Conservation (phyloP, 1,284 basidiomycete species). For the Mycosarcoma mackinlayi region DNA sequence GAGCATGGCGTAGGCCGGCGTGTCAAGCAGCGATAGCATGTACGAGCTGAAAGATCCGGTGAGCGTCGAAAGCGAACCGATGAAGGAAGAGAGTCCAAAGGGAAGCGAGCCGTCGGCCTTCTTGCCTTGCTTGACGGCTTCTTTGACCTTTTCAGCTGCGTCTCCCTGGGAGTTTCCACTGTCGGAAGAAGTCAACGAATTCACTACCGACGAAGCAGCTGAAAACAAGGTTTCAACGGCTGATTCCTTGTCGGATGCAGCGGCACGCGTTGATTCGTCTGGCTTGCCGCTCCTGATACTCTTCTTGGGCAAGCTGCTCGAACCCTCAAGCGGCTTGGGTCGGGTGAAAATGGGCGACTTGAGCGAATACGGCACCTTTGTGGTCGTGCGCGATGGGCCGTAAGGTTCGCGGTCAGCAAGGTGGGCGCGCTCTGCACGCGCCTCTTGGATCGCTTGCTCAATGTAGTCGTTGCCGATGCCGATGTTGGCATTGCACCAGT, state of each 20-base stretch:
- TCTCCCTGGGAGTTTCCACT: background rate
- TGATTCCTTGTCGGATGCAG: constrained; percentile 9
- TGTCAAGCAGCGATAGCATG: constrained; percentile 91
- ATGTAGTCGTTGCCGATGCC: constrained; percentile 65
- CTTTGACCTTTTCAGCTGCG: constrained; percentile 34
- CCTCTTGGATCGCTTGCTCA: constrained; percentile 58
- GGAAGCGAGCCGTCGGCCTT: constrained; percentile 34
- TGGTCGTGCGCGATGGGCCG: constrained; percentile 14
- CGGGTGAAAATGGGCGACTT: constrained; percentile 62
- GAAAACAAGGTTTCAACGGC: constrained; percentile 16
- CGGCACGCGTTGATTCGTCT: constrained; percentile 9
- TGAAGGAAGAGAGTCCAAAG: constrained; percentile 45
- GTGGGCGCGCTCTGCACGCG: constrained; percentile 31
- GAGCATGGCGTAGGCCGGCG: constrained; percentile 95
- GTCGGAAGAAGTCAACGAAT: constrained; percentile 3
- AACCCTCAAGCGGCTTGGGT: constrained; percentile 42
- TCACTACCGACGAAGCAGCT: constrained; percentile 27
- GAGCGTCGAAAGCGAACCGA: constrained; percentile 69
- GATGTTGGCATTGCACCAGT: constrained; percentile 80
- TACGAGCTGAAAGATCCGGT: constrained; percentile 86
- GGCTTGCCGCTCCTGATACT: background rate
- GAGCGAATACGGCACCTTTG: constrained; percentile 57
- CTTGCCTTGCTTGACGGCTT: constrained; percentile 30
- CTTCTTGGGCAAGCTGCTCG: constrained; percentile 28
- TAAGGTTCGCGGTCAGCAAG: constrained; percentile 24